Evolutionary conservation across 2,329 filamentous ascomycete species (phyloP).

Genomic region (Sporothrix brunneoviolacea): DNA sequence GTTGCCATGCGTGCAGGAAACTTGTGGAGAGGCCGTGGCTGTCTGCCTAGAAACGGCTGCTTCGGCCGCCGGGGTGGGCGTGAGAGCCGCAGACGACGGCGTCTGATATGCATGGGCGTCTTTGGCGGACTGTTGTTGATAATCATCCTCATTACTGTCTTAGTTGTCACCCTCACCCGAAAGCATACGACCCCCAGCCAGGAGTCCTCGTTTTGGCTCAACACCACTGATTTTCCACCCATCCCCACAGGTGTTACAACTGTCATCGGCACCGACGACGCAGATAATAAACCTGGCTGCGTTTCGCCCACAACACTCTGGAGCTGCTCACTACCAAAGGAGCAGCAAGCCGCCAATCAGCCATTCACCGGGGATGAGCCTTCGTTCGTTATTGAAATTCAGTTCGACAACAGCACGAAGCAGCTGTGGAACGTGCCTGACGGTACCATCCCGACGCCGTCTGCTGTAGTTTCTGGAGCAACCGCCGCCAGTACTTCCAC

Average conservation of each 20-base stretch:
- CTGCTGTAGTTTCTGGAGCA: background rate
- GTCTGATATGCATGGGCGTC: conserved; percentile 49
- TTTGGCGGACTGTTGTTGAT: conserved; percentile 44
- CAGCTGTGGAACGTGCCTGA: conserved; percentile 44
- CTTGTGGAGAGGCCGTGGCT: conserved; percentile 60
- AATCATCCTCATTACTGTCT: conserved; percentile 50
- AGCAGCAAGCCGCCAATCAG: conserved; percentile 57
- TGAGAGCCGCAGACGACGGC: conserved; percentile 56
- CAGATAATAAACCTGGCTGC: conserved; percentile 59
- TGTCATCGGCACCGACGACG: conserved; percentile 65
- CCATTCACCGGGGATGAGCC: conserved; percentile 64
- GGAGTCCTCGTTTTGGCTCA: conserved; percentile 62
- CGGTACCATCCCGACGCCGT: conserved; percentile 22
- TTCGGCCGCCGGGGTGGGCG: conserved; percentile 57
- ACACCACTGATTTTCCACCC: conserved; percentile 77
- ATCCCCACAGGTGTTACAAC: conserved; percentile 80
- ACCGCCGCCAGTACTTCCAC: background rate
- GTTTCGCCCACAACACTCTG: conserved; percentile 68
- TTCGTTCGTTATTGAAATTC: conserved; percentile 72
- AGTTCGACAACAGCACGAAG: conserved; percentile 57
- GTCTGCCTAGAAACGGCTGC: conserved; percentile 56
- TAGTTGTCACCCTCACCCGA: conserved; percentile 51
- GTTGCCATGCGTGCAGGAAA: conserved; percentile 50
- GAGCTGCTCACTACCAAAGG: conserved; percentile 81
- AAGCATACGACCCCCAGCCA: conserved; percentile 23